phyloP scores from a whole-genome alignment of 306 rosid genomes.

The Prunus persica region DNA sequence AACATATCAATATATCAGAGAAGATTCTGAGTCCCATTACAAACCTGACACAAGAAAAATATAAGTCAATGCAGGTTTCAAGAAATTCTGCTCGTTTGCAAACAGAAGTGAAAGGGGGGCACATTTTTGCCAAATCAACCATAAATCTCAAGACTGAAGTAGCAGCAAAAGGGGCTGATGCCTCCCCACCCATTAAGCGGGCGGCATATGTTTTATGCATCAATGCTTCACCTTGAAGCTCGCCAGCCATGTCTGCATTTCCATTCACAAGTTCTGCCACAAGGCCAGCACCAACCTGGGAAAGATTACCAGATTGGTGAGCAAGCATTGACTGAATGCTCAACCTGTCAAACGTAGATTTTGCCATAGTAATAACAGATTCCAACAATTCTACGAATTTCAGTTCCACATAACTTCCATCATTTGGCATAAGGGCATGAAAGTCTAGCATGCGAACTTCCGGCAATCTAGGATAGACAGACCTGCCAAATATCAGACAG shows the following conservation, averaged over 20 bases:
- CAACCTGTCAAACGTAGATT: slow-evolving; percentile 88
- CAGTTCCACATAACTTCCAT: slow-evolving; percentile 66
- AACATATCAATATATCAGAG: slow-evolving; percentile 3
- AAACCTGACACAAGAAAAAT: slow-evolving; percentile 97
- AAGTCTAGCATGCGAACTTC: slow-evolving; percentile 99
- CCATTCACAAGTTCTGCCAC: slow-evolving; percentile 97
- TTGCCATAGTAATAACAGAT: slow-evolving; percentile 88
- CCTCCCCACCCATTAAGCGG: slow-evolving; percentile 99
- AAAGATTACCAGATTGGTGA: slow-evolving; percentile 90
- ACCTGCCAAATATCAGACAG: slow-evolving; percentile 96
- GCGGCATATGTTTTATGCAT: slow-evolving; percentile 99
- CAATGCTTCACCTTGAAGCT: slow-evolving; percentile 99
- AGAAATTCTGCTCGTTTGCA: slow-evolving; percentile 93
- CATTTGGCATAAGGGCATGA: slow-evolving; percentile 97
- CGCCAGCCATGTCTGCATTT: slow-evolving; percentile 94
- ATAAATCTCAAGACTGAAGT: slow-evolving; percentile 92
- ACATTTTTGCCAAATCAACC: slow-evolving; percentile 99
- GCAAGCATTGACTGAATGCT: slow-evolving; percentile 92
- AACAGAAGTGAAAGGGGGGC: slow-evolving; percentile 78
- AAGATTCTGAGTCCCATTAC: slow-evolving; percentile 26
- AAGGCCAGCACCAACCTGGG: slow-evolving; percentile 92
- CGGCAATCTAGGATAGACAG: slow-evolving; percentile 95
- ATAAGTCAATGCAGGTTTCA: slow-evolving; percentile 90
- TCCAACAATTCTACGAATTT: slow-evolving; percentile 86
- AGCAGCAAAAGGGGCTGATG: slow-evolving; percentile 97